Conservation (phyloP, 2,329 filamentous ascomycete genomes). For the Verticillium longisporum region DNA sequence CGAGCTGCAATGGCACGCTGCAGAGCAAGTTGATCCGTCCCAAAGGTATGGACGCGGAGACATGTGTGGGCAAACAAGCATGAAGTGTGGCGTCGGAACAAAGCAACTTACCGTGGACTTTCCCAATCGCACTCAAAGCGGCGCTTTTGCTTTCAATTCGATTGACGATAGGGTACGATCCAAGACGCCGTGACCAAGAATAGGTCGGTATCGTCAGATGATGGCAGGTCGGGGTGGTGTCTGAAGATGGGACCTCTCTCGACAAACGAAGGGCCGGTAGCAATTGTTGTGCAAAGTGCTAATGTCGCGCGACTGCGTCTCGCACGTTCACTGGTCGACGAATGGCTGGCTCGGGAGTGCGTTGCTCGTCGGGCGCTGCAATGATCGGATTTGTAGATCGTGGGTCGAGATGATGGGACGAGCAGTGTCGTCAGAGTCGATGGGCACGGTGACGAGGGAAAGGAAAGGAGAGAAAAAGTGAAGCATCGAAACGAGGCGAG, state of each 20-base stretch:
- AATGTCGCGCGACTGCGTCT: background rate
- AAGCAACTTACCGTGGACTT: background rate
- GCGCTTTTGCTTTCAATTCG: background rate
- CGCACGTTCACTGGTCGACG: background rate
- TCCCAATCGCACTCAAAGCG: background rate
- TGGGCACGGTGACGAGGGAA: background rate
- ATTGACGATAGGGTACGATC: background rate
- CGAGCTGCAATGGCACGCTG: background rate
- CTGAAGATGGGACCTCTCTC: background rate
- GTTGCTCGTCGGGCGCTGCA: background rate
- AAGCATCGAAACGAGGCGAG: background rate
- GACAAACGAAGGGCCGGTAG: background rate
- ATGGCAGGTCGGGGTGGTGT: background rate
- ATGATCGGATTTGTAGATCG: background rate
- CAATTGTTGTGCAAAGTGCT: background rate
- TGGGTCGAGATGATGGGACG: background rate
- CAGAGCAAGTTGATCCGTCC: background rate
- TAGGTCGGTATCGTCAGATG: background rate
- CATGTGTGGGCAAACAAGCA: background rate
- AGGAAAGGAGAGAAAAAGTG: conserved; percentile 4
- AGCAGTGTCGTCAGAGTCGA: no score
- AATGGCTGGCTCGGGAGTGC: background rate
- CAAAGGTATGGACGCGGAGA: background rate
- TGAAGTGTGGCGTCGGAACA: background rate
- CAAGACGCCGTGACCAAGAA: background rate